Evolutionary conservation across 345 rosid genomes (phyloP), one percentile per base, ranked within the genome.

Genomic region (Hibiscus mutabilis): DNA sequence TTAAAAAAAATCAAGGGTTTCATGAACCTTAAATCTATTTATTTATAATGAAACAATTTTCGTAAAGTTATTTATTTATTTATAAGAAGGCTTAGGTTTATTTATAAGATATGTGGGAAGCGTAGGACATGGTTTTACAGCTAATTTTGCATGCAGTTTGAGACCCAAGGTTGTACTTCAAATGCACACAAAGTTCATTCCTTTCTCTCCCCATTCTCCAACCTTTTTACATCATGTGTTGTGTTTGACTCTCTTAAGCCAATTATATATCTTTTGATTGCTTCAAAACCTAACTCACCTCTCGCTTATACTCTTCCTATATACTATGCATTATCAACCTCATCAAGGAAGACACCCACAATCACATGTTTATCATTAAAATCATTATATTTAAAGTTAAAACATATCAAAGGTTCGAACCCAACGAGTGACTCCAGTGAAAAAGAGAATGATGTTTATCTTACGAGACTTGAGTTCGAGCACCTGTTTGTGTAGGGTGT

Each of bases 161-260:
- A 13, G 22, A 52, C 37, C 58, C 27, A 46, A 8, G 44, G 46
- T 10, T 33, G 72, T 57, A 44, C 78, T 75, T 75, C 37, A 47
- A 44, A 56, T 55, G 66, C 58, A 75, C 78, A 64, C 71, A 75
- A 75, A 75, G 74, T 75, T 70, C 66, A 70, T 75, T 75, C 69
- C 31, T 65, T 42, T 3, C 12, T n/a, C 55, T 44, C 5, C 51
- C 19, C 31, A 42, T 46, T 46, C 51, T 14, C 51, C 51, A 46
- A 46, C 12, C 51, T 46, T 46, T 46, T 12, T 46, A 46, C 15
- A 2, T 29, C 51, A 27, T 55, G 18, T 67, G 2, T 10, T 8
- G 14, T 16, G 7, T 13, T 51, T 51, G 3, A n/a, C 27, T 22
- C 10, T 71, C 9, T 18, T 14, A 57, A 37, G 40, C 67, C 67